A percentile compares a stretch with the other conserved stretches of the same genome.
Evolutionary conservation across 306 rosid species (phyloP).

Genomic region (Dalbergia cultrata): DNA sequence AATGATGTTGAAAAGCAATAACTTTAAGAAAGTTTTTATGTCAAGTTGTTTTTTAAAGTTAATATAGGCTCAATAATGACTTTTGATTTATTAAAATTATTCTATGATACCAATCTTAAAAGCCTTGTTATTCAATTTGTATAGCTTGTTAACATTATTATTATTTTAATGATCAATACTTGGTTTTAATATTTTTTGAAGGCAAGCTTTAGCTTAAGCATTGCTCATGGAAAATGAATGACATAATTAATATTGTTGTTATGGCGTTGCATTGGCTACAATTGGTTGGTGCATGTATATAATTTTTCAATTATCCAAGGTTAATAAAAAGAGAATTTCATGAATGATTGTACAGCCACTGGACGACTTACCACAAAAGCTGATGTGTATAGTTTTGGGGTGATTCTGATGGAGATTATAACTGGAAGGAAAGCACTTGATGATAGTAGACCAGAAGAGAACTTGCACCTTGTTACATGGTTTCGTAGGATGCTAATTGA

Average conservation of each 20-base stretch:
- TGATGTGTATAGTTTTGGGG: slow-evolving; percentile 94
- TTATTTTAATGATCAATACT: neutral
- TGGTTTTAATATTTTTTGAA: neutral
- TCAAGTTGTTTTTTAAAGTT: too few relatives aligned
- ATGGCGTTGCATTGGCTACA: too few relatives aligned
- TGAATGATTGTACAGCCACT: slow-evolving; percentile 62
- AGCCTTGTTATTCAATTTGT: neutral
- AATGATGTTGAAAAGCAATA: too few relatives aligned
- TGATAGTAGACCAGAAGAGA: slow-evolving; percentile 75
- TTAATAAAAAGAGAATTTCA: slow-evolving; percentile 6
- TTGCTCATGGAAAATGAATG: neutral
- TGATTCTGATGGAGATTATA: slow-evolving; percentile 88
- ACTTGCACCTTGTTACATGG: slow-evolving; percentile 84
- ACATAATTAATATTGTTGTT: too few relatives aligned
- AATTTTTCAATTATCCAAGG: neutral
- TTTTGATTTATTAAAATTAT: too few relatives aligned
- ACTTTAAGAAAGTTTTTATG: too few relatives aligned
- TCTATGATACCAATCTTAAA: neutral
- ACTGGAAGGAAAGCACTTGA: slow-evolving; percentile 87
- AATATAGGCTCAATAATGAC: too few relatives aligned
- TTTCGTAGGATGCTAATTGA: slow-evolving; percentile 66
- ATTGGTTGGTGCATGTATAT: too few relatives aligned
- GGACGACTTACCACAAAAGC: slow-evolving; percentile 89
- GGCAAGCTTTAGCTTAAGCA: neutral
- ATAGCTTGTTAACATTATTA: neutral